Conservation (phyloP, 352 stramenopile genomes). For the Phytophthora meadii region DNA sequence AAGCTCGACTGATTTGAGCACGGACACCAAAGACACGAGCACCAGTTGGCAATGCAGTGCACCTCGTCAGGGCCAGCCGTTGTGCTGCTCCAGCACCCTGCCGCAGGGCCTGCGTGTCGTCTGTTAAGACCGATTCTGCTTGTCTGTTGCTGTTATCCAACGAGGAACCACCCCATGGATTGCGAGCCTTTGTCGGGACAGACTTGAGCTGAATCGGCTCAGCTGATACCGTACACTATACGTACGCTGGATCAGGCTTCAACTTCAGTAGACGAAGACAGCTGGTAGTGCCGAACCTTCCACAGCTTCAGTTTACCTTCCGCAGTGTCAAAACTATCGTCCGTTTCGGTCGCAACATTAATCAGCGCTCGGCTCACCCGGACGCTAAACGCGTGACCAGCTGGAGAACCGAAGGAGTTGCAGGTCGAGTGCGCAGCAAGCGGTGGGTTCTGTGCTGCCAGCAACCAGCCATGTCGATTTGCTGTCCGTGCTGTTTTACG, state of each 20-base stretch:
- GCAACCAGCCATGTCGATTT: not conserved
- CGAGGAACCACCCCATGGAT: too few species aligned
- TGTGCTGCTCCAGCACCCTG: not conserved
- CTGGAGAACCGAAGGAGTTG: slow-evolving; percentile 5
- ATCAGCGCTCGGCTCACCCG: slow-evolving; percentile 3
- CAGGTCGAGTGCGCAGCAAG: not conserved
- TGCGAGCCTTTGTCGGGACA: too few species aligned
- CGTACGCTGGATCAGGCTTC: not conserved
- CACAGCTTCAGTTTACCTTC: slow-evolving; percentile 11
- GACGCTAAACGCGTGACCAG: slow-evolving; percentile 1
- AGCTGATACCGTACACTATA: too few species aligned
- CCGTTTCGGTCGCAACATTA: slow-evolving; percentile 8
- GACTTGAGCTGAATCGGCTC: not conserved
- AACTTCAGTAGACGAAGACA: slow-evolving; percentile 8
- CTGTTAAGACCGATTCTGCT: too few species aligned
- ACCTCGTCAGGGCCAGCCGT: not conserved
- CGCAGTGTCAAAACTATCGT: slow-evolving; percentile 1
- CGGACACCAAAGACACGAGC: slow-evolving; percentile 26
- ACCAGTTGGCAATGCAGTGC: slow-evolving; percentile 6
- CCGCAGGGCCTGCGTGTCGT: too few species aligned
- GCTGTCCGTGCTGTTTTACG: not conserved
- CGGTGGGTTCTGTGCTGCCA: slow-evolving; percentile 13
- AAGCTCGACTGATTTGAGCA: slow-evolving; percentile 4
- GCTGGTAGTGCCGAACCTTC: slow-evolving; percentile 1
- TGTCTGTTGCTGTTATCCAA: too few species aligned